Evolutionary conservation across 2,329 filamentous ascomycete species (phyloP), one percentile per base, ranked within the genome.

Genomic region (Colletotrichum orchidophilum): DNA sequence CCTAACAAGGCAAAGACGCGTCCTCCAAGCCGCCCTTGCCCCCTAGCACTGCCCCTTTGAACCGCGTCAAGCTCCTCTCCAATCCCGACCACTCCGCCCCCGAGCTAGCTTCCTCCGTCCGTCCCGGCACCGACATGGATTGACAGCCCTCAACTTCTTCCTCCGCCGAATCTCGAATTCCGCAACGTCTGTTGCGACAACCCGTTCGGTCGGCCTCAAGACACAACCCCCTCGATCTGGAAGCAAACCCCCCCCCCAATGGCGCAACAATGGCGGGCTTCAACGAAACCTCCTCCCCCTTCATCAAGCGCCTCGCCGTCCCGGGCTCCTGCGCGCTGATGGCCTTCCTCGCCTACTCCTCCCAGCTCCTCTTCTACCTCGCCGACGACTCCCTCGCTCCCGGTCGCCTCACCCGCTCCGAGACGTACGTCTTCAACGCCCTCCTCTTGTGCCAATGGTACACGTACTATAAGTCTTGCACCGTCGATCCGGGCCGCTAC

Each of bases 331-430:
- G 90, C 73, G 66, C 85, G 8, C 82, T 96, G 15, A 92, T 95
- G 70, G 78, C 83, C 63, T 93, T 94, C 78, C 87, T 95, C 3
- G 88, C 90, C 72, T 94, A 92, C 83, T 87, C 88, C 59, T 92
- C 93, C 5, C 94, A 96, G 81, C 87, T 86, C 78, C 84, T 96
- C 57, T 93, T 96, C 79, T 80, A 87, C 74, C 82, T 88, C 72
- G 86, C 89, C 39, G 85, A 87, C 2, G 83, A 87, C 73, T 63
- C 58, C 27, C 85, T 93, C 73, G 83, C 85, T 12, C 90, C 90
- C 0, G 90, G 88, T 2, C 90, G 92, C 1, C 84, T 93, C 27
- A 87, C 87, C 4, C 80, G 78, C 67, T 79, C 81, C 67, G 86
- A 96, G 79, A 83, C 87, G 13, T 80, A 88, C 76, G 79, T 87